Evolutionary conservation across 495 filamentous ascomycete species (phyloP).

Genomic region (Daldinia caldariorum): DNA sequence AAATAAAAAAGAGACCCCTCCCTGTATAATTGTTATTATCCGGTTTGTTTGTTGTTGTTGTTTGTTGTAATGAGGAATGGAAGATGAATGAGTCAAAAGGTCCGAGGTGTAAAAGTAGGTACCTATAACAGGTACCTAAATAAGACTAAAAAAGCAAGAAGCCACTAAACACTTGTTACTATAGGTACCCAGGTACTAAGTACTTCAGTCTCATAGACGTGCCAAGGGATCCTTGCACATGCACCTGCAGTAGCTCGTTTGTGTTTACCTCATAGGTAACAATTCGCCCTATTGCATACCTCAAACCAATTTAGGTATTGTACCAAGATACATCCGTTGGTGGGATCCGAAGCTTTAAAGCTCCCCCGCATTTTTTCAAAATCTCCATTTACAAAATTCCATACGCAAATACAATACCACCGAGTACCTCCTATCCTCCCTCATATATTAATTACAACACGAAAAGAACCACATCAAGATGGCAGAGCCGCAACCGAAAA

Average conservation of each 20-base stretch:
- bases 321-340: neutral
- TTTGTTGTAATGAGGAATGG: neutral
- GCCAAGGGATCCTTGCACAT: neutral
- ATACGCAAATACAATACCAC: neutral
- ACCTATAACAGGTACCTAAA: too few species aligned
- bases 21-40: neutral
- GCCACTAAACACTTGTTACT: neutral
- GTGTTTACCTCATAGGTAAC: neutral
- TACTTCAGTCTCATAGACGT: too few species aligned
- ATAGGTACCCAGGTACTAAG: too few species aligned
- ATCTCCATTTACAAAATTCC: too few species aligned
- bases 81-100: neutral
- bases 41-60: too few species aligned
- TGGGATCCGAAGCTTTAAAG: too few species aligned
- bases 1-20: neutral
- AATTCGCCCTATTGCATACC: neutral
- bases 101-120: too few species aligned
- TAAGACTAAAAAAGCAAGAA: neutral
- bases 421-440: neutral
- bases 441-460: neutral
- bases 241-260: neutral
- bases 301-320: neutral
- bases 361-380: too few species aligned
- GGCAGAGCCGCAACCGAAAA: conserved; percentile 68
- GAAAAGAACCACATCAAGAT: conserved; percentile 48